phyloP scores from a whole-genome alignment of 345 rosid genomes.

The Brassica nigra region DNA sequence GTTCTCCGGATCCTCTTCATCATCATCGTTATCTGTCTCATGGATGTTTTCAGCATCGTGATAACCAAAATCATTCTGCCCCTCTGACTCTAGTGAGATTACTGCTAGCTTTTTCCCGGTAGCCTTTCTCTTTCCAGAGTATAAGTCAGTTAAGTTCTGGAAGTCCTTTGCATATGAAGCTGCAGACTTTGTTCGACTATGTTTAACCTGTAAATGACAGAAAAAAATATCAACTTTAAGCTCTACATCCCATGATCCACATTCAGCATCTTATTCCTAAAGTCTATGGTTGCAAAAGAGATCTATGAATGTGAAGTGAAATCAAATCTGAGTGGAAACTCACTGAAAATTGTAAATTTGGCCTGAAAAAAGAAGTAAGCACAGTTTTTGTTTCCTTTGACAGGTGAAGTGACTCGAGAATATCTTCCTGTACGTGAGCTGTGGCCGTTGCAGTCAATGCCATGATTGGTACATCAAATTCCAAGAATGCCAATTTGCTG shows the following conservation, averaged over 20 bases:
- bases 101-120: slow-evolving; percentile 34
- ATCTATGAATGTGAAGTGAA: slow-evolving; percentile 4
- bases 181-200: slow-evolving; percentile 68
- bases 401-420: slow-evolving; percentile 66
- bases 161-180: slow-evolving; percentile 68
- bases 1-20: slow-evolving; percentile 28
- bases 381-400: slow-evolving; percentile 72
- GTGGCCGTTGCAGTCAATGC: slow-evolving; percentile 97
- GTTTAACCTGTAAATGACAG: slow-evolving; percentile 64
- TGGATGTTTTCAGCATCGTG: slow-evolving; percentile 32
- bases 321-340: slow-evolving; percentile 31
- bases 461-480: slow-evolving; percentile 75
- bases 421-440: slow-evolving; percentile 67
- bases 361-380: slow-evolving; percentile 77
- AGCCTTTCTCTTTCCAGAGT: slow-evolving; percentile 47
- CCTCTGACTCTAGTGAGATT: slow-evolving; percentile 36
- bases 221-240: neutral
- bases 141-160: slow-evolving; percentile 53
- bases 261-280: neutral
- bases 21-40: slow-evolving; percentile 50
- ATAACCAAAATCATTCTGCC: slow-evolving; percentile 39
- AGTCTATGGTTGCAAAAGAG: neutral
- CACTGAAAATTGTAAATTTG: slow-evolving; percentile 75
- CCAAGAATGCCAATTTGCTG: slow-evolving; percentile 56
- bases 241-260: neutral